These are phyloP conservation scores for Ophiostoma montium DNA, from an alignment of 2,329 filamentous ascomycete species.

Conservation along the genomic window DNA sequence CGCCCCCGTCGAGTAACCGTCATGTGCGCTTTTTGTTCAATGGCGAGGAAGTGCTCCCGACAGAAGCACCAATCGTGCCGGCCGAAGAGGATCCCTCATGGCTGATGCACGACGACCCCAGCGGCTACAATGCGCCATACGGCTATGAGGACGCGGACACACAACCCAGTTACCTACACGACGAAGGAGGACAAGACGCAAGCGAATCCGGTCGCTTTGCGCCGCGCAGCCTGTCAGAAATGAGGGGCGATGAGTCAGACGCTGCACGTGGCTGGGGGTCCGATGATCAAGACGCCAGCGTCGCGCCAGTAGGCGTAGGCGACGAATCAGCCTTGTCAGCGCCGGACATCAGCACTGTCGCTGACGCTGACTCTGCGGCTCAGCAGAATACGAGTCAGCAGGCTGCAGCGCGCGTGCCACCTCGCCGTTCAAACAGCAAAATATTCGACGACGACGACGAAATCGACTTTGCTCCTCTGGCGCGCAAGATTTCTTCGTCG, in stretches of 20 bases:
- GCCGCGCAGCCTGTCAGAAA: neutral
- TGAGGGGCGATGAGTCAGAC: constrained; percentile 15
- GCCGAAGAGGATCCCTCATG: constrained; percentile 9
- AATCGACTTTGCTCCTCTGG: constrained; percentile 20
- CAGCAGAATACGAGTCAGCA: neutral
- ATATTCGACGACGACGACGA: constrained; percentile 20
- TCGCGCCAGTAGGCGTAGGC: neutral
- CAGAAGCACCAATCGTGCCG: constrained; percentile 32
- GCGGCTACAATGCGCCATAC: neutral
- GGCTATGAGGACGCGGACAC: neutral
- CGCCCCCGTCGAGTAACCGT: constrained; percentile 18
- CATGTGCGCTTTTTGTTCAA: constrained; percentile 49
- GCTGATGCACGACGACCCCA: constrained; percentile 9
- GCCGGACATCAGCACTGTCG: neutral
- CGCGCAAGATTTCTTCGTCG: constrained; percentile 24
- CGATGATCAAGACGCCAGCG: neutral
- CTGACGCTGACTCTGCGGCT: neutral
- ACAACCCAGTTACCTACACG: neutral
- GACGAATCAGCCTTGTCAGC: neutral
- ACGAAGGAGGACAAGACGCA: neutral
- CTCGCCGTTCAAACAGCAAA: constrained; percentile 14
- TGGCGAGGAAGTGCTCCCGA: constrained; percentile 46
- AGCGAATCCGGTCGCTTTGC: neutral
- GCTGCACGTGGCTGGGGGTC: neutral
- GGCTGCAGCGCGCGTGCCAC: neutral